phyloP scores from a whole-genome alignment of 164 flowering plant genomes.

The Chimonanthus praecox region DNA sequence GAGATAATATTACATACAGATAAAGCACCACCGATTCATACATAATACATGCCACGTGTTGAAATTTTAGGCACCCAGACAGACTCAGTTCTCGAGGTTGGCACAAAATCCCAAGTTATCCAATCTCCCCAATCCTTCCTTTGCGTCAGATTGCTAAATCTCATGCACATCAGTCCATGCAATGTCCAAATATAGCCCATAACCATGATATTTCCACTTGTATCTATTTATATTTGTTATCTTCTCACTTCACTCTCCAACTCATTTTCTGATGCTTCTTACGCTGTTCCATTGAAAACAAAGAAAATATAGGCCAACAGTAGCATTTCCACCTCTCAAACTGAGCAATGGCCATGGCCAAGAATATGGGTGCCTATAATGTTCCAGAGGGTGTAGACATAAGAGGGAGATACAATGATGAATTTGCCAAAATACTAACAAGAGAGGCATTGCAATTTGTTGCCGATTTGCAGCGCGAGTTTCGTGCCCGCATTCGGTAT shows the following conservation, averaged over 20 bases:
- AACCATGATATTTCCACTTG: neutral
- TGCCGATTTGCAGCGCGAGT: constrained; percentile 72
- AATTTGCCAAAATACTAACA: constrained; percentile 58
- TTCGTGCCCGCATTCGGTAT: constrained; percentile 44
- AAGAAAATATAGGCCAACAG: neutral
- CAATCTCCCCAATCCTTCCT: constrained; percentile 1
- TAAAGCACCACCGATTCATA: neutral
- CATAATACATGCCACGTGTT: neutral
- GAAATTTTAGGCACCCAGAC: neutral
- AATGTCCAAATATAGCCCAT: constrained; percentile 11
- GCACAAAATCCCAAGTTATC: constrained; percentile 1
- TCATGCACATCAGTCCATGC: constrained; percentile 13
- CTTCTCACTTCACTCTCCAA: neutral
- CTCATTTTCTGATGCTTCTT: neutral
- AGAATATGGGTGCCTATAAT: constrained; percentile 35
- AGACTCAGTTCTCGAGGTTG: neutral
- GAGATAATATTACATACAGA: too few relatives aligned
- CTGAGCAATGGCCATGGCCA: neutral
- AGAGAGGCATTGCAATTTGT: constrained; percentile 73
- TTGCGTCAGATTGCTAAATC: constrained; percentile 2
- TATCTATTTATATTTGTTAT: constrained; percentile 1
- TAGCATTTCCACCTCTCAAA: neutral
- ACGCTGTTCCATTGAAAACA: neutral
- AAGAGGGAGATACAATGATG: constrained; percentile 55
- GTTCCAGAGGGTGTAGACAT: constrained; percentile 82